These are phyloP conservation scores for Eruca vesicaria DNA, from an alignment of 441 rosid species.

Conservation along the genomic window DNA sequence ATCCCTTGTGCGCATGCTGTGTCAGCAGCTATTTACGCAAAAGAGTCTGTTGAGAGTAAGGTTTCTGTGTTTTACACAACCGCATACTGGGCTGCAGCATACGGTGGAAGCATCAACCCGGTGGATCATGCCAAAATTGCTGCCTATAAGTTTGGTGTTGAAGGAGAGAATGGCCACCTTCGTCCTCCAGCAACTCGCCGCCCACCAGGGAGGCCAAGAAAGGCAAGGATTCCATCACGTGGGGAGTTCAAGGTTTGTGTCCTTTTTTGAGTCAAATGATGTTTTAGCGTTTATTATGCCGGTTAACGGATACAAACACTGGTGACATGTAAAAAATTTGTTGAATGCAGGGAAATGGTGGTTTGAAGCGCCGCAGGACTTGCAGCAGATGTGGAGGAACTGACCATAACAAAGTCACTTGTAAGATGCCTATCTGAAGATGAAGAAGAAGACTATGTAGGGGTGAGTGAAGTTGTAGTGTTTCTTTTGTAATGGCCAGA, in stretches of 20 bases:
- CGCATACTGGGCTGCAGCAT: too few species aligned
- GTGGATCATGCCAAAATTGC: too few species aligned
- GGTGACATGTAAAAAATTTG: neutral
- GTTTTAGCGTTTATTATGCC: neutral
- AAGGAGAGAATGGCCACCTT: neutral
- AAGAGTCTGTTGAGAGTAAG: too few species aligned
- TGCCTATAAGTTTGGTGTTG: too few species aligned
- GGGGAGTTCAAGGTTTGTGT: neutral
- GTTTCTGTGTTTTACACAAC: too few species aligned
- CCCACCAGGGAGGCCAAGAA: neutral
- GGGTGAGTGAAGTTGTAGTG: too few species aligned
- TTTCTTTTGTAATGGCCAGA: neutral
- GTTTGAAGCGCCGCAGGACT: neutral
- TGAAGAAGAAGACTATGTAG: neutral
- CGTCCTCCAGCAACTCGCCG: neutral
- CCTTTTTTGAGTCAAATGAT: too few species aligned
- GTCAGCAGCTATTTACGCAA: neutral
- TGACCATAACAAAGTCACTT: neutral
- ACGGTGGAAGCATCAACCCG: too few species aligned
- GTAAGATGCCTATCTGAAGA: neutral
- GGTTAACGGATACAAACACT: neutral
- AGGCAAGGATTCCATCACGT: neutral
- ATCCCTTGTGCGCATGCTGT: neutral
- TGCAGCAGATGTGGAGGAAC: neutral
- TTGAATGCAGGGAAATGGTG: neutral